A percentile compares a stretch with the other conserved stretches of the same genome.
Evolutionary conservation across 345 rosid genomes (phyloP).

Genomic region (Pistacia vera): DNA sequence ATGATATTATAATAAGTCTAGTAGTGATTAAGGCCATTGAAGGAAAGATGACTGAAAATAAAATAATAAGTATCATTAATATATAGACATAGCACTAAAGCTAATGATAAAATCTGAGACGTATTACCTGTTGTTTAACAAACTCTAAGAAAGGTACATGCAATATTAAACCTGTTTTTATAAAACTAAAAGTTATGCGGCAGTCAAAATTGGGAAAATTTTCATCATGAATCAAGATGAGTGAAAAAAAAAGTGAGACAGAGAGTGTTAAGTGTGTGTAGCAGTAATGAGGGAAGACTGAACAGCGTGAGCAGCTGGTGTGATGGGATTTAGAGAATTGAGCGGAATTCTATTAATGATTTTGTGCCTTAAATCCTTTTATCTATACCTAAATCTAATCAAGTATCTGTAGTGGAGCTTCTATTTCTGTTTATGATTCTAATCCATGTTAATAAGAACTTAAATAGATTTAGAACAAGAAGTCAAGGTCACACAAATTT

Average conservation of each 20-base stretch:
- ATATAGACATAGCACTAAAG: background rate
- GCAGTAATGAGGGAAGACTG: background rate
- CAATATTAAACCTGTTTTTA: background rate
- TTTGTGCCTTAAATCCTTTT: background rate
- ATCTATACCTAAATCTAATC: background rate
- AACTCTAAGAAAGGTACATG: too few relatives aligned
- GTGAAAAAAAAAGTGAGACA: background rate
- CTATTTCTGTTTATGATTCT: background rate
- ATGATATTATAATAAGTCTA: background rate
- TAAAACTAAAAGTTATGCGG: background rate
- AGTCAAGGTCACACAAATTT: too few relatives aligned
- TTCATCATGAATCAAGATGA: background rate
- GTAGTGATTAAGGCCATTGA: background rate
- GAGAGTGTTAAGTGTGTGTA: too few relatives aligned
- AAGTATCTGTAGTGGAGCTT: background rate
- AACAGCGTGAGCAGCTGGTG: slow-evolving; percentile 15
- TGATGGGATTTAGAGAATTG: slow-evolving; percentile 19
- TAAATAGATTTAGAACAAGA: too few relatives aligned
- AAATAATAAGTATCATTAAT: background rate
- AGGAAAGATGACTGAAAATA: background rate
- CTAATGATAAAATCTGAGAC: background rate
- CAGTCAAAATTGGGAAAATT: background rate
- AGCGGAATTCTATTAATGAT: background rate
- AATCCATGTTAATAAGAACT: too few relatives aligned
- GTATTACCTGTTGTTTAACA: too few relatives aligned